Evolutionary conservation across 2,329 filamentous ascomycete species (phyloP), one percentile per base, ranked within the genome.

Genomic region (Penicillium oxalicum): DNA sequence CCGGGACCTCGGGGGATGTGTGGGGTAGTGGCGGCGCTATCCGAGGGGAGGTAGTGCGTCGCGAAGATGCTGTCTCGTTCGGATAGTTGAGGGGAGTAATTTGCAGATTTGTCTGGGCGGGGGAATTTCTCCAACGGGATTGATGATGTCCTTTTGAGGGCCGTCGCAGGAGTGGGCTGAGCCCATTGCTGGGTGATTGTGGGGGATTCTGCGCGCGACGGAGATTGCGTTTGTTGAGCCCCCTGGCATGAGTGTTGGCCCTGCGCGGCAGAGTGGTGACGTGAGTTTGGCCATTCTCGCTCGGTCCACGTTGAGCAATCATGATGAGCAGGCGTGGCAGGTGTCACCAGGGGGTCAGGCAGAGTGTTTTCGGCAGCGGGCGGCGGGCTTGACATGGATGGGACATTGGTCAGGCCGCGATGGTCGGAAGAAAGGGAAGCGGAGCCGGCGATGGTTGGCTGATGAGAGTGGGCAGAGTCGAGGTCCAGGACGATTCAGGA

Each of bases 61-160:
- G 80, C 79, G 60, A 82, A 83, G 62, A 83, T 83, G 65, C 76
- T 80, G 64, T 83, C 80, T 58, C 80, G 70, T 65, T 83, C 80
- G 26, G 78, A 80, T 54, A 83, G 70, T 66, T 79, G 79, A 41
- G 79, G 78, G 28, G 62, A 64, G 42, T 70, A 59, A 24, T 56
- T 53, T 13, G 47, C 11, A 11, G 18, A 18, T 18, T 11, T 50
- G 47, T 61, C 59, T 9, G 62, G 57, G 26, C 55, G 63, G 49
- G 61, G 45, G 26, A 56, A 49, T 29, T 55, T 57, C 41, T 68
- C 64, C 40, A 58, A 51, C 24, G 68, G 64, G 51, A 59, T 55
- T 41, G 62, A 65, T n/a, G 60, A 50, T 34, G 65, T 56, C 48
- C 66, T 69, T 63, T 70, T 70, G 57, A 69, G 61, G 61, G 62